Conservation (phyloP, 2,329 filamentous ascomycete species). For the Periconia digitata region DNA sequence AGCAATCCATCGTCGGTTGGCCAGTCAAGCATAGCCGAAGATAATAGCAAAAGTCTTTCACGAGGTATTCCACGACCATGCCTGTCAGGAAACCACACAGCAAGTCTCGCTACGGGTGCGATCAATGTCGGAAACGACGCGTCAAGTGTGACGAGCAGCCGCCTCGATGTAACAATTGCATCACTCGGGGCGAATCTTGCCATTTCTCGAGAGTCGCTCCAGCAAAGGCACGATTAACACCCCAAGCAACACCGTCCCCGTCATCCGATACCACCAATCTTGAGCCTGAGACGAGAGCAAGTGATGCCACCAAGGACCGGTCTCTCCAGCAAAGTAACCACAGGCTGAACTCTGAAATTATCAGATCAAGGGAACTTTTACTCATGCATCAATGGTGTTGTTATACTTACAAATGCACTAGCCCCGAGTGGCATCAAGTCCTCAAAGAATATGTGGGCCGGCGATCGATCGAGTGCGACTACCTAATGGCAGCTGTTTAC, state of each 20-base stretch:
- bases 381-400: conserved; percentile 18
- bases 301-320: too few relatives aligned
- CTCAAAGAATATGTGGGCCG: conserved; percentile 9
- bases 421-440: conserved; percentile 5
- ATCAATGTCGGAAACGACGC: conserved; percentile 12
- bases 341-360: neutral
- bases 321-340: neutral
- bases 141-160: conserved; percentile 14
- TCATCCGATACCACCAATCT: neutral
- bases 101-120: conserved; percentile 16
- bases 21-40: too few relatives aligned
- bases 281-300: neutral
- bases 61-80: neutral
- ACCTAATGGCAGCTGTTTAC: conserved; percentile 15
- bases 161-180: conserved; percentile 10
- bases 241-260: conserved; percentile 1
- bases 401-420: conserved; percentile 5
- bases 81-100: conserved; percentile 3
- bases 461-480: conserved; percentile 9
- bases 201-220: conserved; percentile 4
- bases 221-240: neutral
- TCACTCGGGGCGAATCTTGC: conserved; percentile 8
- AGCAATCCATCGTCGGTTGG: too few relatives aligned
- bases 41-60: too few relatives aligned
- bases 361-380: conserved; percentile 8